A percentile compares a stretch with the other conserved stretches of the same genome.
Evolutionary conservation across 495 filamentous ascomycete genomes (phyloP).

Genomic region (Annulohypoxylon maeteangense): DNA sequence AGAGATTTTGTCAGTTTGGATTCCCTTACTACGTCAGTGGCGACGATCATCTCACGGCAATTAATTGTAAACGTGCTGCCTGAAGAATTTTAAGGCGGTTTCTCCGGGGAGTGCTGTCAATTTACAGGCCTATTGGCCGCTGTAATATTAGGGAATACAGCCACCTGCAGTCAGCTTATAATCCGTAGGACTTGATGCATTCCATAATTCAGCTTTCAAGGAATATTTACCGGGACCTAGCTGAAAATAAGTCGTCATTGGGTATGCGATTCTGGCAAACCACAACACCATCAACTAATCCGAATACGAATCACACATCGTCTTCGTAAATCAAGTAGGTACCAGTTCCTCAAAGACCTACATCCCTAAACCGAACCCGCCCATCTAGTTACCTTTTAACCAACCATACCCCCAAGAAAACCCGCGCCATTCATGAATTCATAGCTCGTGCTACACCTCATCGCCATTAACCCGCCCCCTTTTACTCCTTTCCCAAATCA

Average conservation of each 20-base stretch:
- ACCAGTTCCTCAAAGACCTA: background rate
- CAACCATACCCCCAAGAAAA: background rate
- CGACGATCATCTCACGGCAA: conserved; percentile 4
- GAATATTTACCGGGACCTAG: background rate
- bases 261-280: background rate
- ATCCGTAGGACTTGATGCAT: background rate
- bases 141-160: background rate
- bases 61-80: conserved; percentile 1
- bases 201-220: background rate
- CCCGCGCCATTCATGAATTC: conserved; percentile 5
- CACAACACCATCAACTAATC: background rate
- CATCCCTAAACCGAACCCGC: background rate
- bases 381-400: background rate
- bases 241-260: background rate
- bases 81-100: background rate
- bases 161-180: conserved; percentile 14
- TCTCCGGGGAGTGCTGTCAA: background rate
- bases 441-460: background rate
- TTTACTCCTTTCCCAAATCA: conserved; percentile 21
- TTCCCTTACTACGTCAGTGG: background rate
- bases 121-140: background rate
- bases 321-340: background rate
- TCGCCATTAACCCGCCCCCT: background rate
- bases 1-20: background rate
- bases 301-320: background rate